phyloP scores from a whole-genome alignment of 2,329 filamentous ascomycete genomes.

The Diaporthe helianthi region DNA sequence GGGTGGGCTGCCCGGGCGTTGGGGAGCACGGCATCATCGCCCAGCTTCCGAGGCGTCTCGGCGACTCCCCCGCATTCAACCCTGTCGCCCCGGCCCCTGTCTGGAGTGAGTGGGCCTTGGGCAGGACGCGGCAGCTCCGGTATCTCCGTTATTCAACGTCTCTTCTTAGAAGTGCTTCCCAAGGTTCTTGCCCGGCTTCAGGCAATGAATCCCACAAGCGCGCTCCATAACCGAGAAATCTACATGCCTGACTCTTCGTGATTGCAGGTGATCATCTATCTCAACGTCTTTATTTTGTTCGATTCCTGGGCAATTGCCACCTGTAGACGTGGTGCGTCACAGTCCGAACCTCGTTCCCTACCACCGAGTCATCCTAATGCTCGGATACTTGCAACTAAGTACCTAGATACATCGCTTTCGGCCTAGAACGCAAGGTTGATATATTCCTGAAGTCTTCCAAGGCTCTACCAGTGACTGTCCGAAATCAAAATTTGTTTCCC shows the following conservation, averaged over 20 bases:
- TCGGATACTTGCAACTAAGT: background rate
- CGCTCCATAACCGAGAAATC: background rate
- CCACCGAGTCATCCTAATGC: too few relatives aligned
- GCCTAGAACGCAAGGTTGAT: too few relatives aligned
- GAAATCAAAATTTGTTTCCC: too few relatives aligned
- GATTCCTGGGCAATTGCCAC: background rate
- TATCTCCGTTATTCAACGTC: conserved; percentile 15
- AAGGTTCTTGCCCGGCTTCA: background rate
- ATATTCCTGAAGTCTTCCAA: too few relatives aligned
- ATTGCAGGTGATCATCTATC: background rate
- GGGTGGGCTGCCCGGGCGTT: conserved; percentile 6
- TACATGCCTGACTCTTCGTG: too few relatives aligned
- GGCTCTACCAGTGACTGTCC: too few relatives aligned
- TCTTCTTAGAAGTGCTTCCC: background rate
- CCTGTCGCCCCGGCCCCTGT: background rate
- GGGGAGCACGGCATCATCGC: conserved; percentile 5
- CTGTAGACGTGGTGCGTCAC: background rate
- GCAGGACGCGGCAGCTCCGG: background rate
- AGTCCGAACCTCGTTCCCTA: background rate
- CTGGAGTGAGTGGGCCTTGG: conserved; percentile 3
- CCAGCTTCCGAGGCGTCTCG: background rate
- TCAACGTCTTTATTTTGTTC: background rate
- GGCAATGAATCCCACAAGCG: background rate
- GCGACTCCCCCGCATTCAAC: conserved; percentile 16
- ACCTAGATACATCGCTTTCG: background rate